These are phyloP conservation scores for Picea glauca DNA, from an alignment of 75 land plant genomes.

Conservation along the genomic window DNA sequence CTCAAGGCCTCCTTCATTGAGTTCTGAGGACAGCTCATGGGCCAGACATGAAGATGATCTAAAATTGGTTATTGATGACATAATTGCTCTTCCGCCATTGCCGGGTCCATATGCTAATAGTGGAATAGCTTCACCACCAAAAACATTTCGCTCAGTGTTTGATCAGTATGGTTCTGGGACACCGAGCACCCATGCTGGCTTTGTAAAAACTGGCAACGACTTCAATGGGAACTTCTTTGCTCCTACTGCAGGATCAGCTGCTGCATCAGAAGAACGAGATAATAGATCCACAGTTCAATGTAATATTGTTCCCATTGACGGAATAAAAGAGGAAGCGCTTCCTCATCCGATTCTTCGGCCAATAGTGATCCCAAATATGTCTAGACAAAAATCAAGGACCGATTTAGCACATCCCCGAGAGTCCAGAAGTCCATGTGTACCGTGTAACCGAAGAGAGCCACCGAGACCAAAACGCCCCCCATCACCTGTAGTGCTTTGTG, in stretches of 20 bases:
- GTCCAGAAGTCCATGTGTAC: conserved; percentile 77
- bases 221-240: conserved; percentile 35
- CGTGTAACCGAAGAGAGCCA: conserved; percentile 53
- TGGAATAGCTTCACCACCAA: conserved; percentile 67
- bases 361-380: conserved; percentile 69
- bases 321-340: conserved; percentile 44
- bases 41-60: conserved; percentile 95
- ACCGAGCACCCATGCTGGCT: conserved; percentile 34
- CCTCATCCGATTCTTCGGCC: conserved; percentile 73
- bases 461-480: conserved; percentile 79
- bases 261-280: conserved; percentile 39
- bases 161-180: conserved; percentile 50
- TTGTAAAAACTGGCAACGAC: conserved; percentile 51
- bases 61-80: conserved; percentile 82
- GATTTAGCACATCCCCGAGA: conserved; percentile 55
- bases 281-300: conserved; percentile 29
- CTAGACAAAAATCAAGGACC: conserved; percentile 54
- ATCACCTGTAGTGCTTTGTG: conserved; percentile 94
- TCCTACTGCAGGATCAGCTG: conserved; percentile 26
- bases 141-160: conserved; percentile 71
- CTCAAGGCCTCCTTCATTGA: conserved; percentile 93
- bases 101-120: conserved; percentile 51
- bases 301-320: conserved; percentile 47
- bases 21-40: conserved; percentile 98
- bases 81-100: conserved; percentile 58